These are phyloP conservation scores for Sarocladiaceae sp. DNA, from an alignment of 2,329 filamentous ascomycete species.

Conservation along the genomic window DNA sequence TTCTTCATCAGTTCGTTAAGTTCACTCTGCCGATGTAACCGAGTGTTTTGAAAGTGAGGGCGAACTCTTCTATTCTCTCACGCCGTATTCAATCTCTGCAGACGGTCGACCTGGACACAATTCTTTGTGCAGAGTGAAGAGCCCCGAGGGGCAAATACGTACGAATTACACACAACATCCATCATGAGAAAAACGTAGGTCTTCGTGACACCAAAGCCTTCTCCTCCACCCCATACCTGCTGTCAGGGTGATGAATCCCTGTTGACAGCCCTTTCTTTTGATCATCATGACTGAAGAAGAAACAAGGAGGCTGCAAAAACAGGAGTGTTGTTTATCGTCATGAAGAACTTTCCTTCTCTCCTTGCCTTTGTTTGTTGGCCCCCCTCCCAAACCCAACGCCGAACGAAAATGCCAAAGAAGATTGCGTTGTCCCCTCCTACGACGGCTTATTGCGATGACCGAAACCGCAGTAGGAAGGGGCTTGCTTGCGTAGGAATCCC, in stretches of 20 bases:
- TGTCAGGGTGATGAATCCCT: neutral
- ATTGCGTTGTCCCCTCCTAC: neutral
- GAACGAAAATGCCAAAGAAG: constrained; percentile 8
- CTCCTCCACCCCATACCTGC: neutral
- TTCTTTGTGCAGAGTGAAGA: neutral
- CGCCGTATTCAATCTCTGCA: constrained; percentile 6
- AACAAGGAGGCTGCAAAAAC: constrained; percentile 3
- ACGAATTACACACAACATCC: constrained; percentile 3
- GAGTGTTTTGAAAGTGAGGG: neutral
- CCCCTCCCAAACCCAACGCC: constrained; percentile 9
- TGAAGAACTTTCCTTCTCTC: neutral
- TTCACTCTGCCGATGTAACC: too few species aligned
- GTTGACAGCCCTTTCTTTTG: neutral
- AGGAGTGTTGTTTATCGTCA: neutral
- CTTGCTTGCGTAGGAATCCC: too few species aligned
- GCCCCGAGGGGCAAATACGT: constrained; percentile 2
- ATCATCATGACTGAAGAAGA: neutral
- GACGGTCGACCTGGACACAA: constrained; percentile 5
- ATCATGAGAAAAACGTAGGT: neutral
- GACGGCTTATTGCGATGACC: too few species aligned
- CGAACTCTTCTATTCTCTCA: neutral
- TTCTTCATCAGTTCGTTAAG: too few species aligned
- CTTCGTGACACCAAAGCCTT: neutral
- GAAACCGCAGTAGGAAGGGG: too few species aligned
- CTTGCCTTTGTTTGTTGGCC: neutral